phyloP scores from a whole-genome alignment of 192 early-diverging fungal species.

The Gonapodya sp. region DNA sequence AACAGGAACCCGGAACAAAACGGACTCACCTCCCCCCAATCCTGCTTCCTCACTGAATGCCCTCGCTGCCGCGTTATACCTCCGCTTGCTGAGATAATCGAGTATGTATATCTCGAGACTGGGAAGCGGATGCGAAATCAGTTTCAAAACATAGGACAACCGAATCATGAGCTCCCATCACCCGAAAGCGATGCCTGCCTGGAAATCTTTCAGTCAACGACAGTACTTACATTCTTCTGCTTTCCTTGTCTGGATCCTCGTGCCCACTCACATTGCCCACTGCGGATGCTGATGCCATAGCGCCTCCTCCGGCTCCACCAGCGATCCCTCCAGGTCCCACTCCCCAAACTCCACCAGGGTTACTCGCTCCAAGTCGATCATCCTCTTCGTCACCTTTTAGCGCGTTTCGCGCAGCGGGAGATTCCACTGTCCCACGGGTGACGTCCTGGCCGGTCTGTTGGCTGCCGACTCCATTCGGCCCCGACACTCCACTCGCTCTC shows the following conservation, averaged over 20 bases:
- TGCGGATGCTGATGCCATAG: too few species aligned
- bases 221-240: not conserved
- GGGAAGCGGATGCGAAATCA: too few species aligned
- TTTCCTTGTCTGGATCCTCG: not conserved
- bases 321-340: not conserved
- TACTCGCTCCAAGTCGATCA: too few species aligned
- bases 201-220: not conserved
- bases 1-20: not conserved
- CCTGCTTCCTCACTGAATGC: not conserved
- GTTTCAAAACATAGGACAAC: too few species aligned
- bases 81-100: not conserved
- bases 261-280: too few species aligned
- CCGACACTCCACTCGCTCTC: not conserved
- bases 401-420: not conserved
- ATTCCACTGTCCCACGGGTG: not conserved
- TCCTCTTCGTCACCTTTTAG: not conserved
- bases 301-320: not conserved
- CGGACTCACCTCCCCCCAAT: not conserved
- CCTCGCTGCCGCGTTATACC: not conserved
- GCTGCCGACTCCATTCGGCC: not conserved
- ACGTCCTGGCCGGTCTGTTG: not conserved
- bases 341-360: not conserved
- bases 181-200: too few species aligned
- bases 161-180: too few species aligned
- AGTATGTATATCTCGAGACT: slow-evolving; percentile 4